Base-by-base conservation (phyloP, 768 basidiomycete genomes). In the Clitopilus passeckerianus region DNA sequence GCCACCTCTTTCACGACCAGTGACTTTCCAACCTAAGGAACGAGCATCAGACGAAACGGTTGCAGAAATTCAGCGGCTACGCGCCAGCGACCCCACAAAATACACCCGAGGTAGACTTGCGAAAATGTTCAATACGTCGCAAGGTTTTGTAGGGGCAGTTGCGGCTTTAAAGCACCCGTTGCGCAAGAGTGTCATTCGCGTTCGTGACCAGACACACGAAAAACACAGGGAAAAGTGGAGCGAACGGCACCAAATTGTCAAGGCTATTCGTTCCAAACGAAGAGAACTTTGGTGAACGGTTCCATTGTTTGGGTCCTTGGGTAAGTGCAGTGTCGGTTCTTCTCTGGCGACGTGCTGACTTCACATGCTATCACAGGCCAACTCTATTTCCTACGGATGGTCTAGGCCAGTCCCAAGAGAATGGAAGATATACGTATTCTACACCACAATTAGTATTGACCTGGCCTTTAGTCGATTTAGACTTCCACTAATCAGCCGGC, bases 21-120 rank as follows among this genome's bases (percentile, higher is more conserved):
- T 75, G 1, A 66, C 68, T 53, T 61, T 55, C 5, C 64, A 68
- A 22, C 65, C 66, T 44, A 50, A 10, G 18, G 71, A 74, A 23
- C 84, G 80, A 37, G 70, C 84, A 57, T 79, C 82, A 0, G 80
- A 80, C 50, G 80, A 82, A 56, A 74, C 77, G 53, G 70, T 92
- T 14, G 77, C 74, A 43, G 76, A 83, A 64, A 83, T 93, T 53
- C 80, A 81, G 35, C 64, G 77, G 20, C 78, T 93, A 54, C 78
- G 91, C 56, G 72, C 68, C 54, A 74, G 75, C 57, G 74, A 91
- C 67, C 90, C 90, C 0, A 67, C 65, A 6, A 74, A 70, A 34
- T 88, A 86, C 72, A 88, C 86, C 58, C 80, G 87, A 46, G 72
- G 73, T 59, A 81, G 77, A 70, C 80, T 94, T n/a, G 91, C 93